Conservation (phyloP, 2,329 filamentous ascomycete species). For the Trichoderma sp. region DNA sequence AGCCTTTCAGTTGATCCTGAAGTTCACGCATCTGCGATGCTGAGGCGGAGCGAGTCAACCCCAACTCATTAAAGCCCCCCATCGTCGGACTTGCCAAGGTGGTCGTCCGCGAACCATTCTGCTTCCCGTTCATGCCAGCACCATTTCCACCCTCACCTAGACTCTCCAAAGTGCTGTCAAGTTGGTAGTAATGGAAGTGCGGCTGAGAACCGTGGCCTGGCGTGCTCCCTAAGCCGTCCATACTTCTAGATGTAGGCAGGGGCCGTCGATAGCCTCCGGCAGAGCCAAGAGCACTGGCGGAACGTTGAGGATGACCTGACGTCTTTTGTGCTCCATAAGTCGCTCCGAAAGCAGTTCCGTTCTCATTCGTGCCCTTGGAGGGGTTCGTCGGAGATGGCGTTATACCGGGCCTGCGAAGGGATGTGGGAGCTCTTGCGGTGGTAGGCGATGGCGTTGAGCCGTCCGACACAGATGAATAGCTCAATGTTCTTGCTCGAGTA, state of each 20-base stretch:
- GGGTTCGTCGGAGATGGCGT: slow-evolving; percentile 25
- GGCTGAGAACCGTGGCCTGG: slow-evolving; percentile 19
- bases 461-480: slow-evolving; percentile 42
- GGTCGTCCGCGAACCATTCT: slow-evolving; percentile 35
- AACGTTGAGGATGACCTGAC: slow-evolving; percentile 47
- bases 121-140: slow-evolving; percentile 27
- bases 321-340: slow-evolving; percentile 27
- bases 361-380: slow-evolving; percentile 35
- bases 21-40: slow-evolving; percentile 70
- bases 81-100: slow-evolving; percentile 46
- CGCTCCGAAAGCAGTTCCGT: slow-evolving; percentile 25
- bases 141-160: slow-evolving; percentile 49
- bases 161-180: slow-evolving; percentile 48
- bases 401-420: slow-evolving; percentile 24
- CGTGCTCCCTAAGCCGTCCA: slow-evolving; percentile 38
- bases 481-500: slow-evolving; percentile 69
- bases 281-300: slow-evolving; percentile 61
- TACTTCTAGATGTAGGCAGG: slow-evolving; percentile 42
- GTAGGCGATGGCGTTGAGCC: slow-evolving; percentile 53
- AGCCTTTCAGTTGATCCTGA: slow-evolving; percentile 79
- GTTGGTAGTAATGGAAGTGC: slow-evolving; percentile 35
- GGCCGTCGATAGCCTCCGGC: slow-evolving; percentile 57
- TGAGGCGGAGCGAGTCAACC: slow-evolving; percentile 64
- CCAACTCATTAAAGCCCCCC: slow-evolving; percentile 43
- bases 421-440: slow-evolving; percentile 33